phyloP scores from a whole-genome alignment of 2,329 filamentous ascomycete species.

The Pestalotiopsis sp. region DNA sequence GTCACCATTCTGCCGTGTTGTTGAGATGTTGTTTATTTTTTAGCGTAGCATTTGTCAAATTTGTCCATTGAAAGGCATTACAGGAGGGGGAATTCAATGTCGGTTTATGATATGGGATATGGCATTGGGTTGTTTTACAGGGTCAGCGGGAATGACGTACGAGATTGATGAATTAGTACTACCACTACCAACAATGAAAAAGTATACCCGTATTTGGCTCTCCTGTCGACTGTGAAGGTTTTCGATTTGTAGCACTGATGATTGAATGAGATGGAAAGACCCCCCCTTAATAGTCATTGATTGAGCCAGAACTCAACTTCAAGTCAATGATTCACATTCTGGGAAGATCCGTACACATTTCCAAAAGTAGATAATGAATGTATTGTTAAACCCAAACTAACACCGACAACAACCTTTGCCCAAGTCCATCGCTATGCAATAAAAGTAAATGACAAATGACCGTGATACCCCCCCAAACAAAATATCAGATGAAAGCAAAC shows the following conservation, averaged over 20 bases:
- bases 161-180: background rate
- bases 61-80: background rate
- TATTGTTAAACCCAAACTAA: background rate
- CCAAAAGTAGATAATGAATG: background rate
- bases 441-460: no score
- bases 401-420: background rate
- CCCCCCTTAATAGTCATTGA: no score
- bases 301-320: no score
- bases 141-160: background rate
- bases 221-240: no score
- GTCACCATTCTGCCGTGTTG: background rate
- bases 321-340: no score
- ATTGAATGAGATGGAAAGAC: no score
- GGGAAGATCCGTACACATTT: background rate
- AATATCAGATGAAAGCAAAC: no score
- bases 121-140: background rate
- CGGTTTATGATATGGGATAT: background rate
- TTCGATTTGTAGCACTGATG: no score
- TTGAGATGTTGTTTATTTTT: background rate
- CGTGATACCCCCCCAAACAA: no score
- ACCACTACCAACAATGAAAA: background rate
- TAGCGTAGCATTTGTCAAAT: background rate
- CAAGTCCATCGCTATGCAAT: background rate
- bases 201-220: background rate
- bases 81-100: background rate